Evolutionary conservation across 2,329 filamentous ascomycete species (phyloP), one percentile per base, ranked within the genome.

Genomic region (Pseudogymnoascus sp.): DNA sequence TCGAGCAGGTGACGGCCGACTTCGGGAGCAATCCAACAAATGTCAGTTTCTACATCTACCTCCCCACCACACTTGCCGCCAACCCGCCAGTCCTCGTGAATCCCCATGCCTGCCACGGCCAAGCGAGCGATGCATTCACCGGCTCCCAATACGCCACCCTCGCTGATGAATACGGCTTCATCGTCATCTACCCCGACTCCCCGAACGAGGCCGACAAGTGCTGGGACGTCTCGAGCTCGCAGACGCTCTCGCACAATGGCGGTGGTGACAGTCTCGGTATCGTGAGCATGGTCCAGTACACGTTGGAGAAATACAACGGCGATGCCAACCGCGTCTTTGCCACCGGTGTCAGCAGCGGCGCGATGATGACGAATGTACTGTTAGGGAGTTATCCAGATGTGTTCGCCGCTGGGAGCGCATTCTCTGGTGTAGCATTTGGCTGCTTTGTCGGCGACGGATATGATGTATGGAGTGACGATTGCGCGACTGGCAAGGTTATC

Each of bases 221-320:
- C 74, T 85, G 82, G 81, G 83, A 85, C 63, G 83, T 84, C 2
- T 55, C 45, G n/a, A 81, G 78, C 22, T 73, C 73, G 33, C 72
- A 74, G 38, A 77, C 82, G 0, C 75, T 86, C 2, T 80, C 77
- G 4, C 83, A 84, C 67, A 76, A 82, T 62, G 83, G 81, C 5
- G 83, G 83, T 22, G 81, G 82, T 3, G 81, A 86, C 70, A 81
- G 78, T 59, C 79, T 80, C 39, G 76, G 77, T 0, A 83, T 87
- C 63, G 80, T 79, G 23, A 84, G 82, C 68, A 86, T 86, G 83
- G 82, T 85, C 58, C 75, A 72, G 36, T 85, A 83, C 67, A 75
- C 81, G 3, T 70, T 85, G n/a, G 65, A 70, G 6, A 77, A 77
- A 68, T 84, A 85, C 72, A 74, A 75, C 2, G 82, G 76, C 16